A percentile compares a stretch with the other conserved stretches of the same genome.
Evolutionary conservation across 2,329 filamentous ascomycete species (phyloP).

Genomic region (Aspergillus spinulosporus): DNA sequence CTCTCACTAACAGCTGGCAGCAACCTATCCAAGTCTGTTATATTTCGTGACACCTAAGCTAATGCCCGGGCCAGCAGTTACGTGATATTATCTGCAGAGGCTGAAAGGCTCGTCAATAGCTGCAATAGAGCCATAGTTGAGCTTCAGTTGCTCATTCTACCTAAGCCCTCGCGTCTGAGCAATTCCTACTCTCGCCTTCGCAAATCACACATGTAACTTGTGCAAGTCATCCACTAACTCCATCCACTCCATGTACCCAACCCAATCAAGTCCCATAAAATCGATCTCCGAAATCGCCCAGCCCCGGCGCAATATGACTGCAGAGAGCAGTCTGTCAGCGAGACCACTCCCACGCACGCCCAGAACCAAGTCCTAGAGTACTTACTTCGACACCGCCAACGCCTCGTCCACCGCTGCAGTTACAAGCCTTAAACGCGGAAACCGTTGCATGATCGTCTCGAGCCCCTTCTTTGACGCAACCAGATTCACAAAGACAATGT

Average conservation of each 20-base stretch:
- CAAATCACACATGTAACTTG: too few species aligned
- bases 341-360: not conserved
- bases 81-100: too few species aligned
- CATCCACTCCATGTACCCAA: not conserved
- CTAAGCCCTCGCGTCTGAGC: too few species aligned
- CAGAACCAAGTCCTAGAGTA: not conserved
- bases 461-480: slow-evolving; percentile 30
- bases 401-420: slow-evolving; percentile 23
- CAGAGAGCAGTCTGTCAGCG: not conserved
- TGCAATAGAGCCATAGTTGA: too few species aligned
- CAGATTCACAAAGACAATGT: slow-evolving; percentile 33
- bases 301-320: slow-evolving; percentile 39
- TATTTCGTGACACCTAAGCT: too few species aligned
- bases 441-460: slow-evolving; percentile 20
- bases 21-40: too few species aligned
- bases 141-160: too few species aligned
- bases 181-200: too few species aligned
- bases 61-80: too few species aligned
- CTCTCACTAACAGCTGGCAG: too few species aligned
- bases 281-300: slow-evolving; percentile 42
- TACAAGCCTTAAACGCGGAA: slow-evolving; percentile 27
- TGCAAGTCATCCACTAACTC: too few species aligned
- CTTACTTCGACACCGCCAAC: slow-evolving; percentile 21
- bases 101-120: too few species aligned
- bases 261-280: slow-evolving; percentile 26